Percentiles rank a stretch among this genome's conserved stretches.
Conservation (phyloP, 225 moss, liverwort and hornwort species). For the Ulota crispa region DNA sequence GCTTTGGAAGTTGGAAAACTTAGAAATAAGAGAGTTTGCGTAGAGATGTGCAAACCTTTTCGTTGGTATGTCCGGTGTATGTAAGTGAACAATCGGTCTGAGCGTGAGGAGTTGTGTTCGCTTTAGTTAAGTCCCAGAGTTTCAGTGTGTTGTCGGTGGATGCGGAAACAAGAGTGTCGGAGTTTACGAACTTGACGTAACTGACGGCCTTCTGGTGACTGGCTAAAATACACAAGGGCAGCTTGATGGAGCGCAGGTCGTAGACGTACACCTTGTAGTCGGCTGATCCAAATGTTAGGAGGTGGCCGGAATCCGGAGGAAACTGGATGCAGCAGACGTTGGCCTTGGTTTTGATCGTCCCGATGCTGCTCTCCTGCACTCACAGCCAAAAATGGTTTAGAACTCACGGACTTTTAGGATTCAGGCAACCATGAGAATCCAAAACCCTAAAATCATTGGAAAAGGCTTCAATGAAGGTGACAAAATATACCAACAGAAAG, state of each 20-base stretch:
- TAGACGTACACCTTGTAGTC: slow-evolving; percentile 76
- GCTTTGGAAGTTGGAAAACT: not conserved
- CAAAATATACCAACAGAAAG: not conserved
- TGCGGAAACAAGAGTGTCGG: slow-evolving; percentile 79
- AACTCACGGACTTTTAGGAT: no score
- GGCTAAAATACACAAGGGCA: slow-evolving; percentile 68
- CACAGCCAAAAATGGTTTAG: not conserved
- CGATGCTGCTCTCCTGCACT: slow-evolving; percentile 64
- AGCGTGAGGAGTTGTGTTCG: slow-evolving; percentile 46
- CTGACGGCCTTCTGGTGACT: slow-evolving; percentile 90
- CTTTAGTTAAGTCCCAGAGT: slow-evolving; percentile 69
- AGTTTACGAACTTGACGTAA: slow-evolving; percentile 82
- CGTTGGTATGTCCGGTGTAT: slow-evolving; percentile 83
- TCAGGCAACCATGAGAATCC: no score
- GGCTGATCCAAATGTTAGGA: slow-evolving; percentile 72
- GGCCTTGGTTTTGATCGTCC: slow-evolving; percentile 73
- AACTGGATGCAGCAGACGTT: slow-evolving; percentile 87
- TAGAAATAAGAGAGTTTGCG: not conserved
- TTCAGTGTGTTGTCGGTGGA: slow-evolving; percentile 92
- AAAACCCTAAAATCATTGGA: not conserved
- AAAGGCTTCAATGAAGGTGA: not conserved
- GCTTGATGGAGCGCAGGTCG: slow-evolving; percentile 57
- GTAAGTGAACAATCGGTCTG: slow-evolving; percentile 53
- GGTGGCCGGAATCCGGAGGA: slow-evolving; percentile 68
- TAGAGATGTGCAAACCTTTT: slow-evolving; percentile 50